Base-by-base conservation (phyloP, 768 basidiomycete species). In the Mycena filopes region DNA sequence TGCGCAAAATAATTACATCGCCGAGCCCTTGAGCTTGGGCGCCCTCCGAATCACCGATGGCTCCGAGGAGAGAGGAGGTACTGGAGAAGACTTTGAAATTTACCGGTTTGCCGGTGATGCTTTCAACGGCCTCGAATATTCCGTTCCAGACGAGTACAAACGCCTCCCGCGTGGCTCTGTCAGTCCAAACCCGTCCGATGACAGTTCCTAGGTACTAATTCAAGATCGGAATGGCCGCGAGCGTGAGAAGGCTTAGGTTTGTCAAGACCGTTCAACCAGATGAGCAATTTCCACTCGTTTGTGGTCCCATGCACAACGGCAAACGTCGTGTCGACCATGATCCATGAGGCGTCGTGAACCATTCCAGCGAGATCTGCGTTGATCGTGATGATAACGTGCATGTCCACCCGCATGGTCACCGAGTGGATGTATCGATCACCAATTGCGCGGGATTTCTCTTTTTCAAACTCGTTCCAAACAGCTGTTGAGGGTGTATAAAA, bases 311-410 rank as follows among this genome's bases (percentile, higher is more conserved):
- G 46, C 7, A 61, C 49, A 26, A 51, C 49, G 23, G 23, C 49
- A 31, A 61, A 61, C 11, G 60, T 61, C 4, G 60, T 61, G 21
- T 61, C 60, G 21, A 61, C 60, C 60, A 61, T 61, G 33, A 61
- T 61, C 31, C 31, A 33, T 33, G 31, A 33, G 5, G 31, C 31
- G 7, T 33, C 31, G 31, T 6, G 31, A 6, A 33, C 33, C 31
- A 61, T 18, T 7, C 4, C 11, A 9, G 60, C 46, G 20, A 61
- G 49, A 7, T 36, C 36, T 16, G 49, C 18, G 21, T 61, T 41
- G 9, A 61, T 53, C 2, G 54, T 55, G 16, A 55, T 43, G 8
- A 55, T 41, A 16, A 55, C 23, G n/a, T 55, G 23, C 20, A 13
- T 55, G 42, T 55, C 42, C 4, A 21, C 21, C 18, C 16, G 42